Percentiles rank a stretch among this genome's conserved stretches.
These are phyloP conservation scores for Odontarrhena argentea DNA, from an alignment of 345 rosid genomes.

Conservation along the genomic window DNA sequence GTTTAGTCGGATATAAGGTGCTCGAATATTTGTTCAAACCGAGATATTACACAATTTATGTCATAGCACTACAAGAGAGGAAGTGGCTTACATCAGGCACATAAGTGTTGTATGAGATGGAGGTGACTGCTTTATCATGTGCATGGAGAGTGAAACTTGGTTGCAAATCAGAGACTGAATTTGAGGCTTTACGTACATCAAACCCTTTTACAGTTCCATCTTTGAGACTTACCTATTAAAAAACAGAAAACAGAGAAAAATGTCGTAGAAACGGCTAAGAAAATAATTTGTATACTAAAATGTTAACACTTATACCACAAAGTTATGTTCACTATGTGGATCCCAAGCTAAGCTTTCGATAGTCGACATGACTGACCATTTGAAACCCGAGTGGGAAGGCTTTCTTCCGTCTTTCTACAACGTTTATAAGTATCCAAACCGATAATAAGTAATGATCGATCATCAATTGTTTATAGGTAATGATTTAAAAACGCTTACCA, in stretches of 20 bases:
- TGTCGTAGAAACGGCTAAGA: too few species aligned
- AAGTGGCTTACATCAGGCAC: conserved; percentile 42
- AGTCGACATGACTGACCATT: conserved; percentile 60
- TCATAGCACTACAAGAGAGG: too few species aligned
- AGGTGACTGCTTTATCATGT: conserved; percentile 57
- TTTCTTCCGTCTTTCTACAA: conserved; percentile 76
- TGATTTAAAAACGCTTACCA: conserved; percentile 52
- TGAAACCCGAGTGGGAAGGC: conserved; percentile 68
- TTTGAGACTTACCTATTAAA: conserved; percentile 62
- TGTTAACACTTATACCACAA: conserved; percentile 58
- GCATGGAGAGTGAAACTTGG: conserved; percentile 77
- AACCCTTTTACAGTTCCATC: conserved; percentile 87
- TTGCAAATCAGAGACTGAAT: conserved; percentile 41
- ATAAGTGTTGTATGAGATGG: conserved; percentile 60
- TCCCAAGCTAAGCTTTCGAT: conserved; percentile 86
- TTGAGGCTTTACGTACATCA: conserved; percentile 37
- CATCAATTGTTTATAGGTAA: too few species aligned
- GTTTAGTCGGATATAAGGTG: too few species aligned
- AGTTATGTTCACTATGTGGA: conserved; percentile 77
- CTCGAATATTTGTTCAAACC: too few species aligned
- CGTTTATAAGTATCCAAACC: too few species aligned
- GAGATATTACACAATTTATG: too few species aligned
- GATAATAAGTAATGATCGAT: too few species aligned
- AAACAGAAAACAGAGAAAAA: conserved; percentile 17
- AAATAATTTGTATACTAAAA: too few species aligned